Base-by-base conservation (phyloP, 208 protist species). In the Tritrichomonas musculus region DNA sequence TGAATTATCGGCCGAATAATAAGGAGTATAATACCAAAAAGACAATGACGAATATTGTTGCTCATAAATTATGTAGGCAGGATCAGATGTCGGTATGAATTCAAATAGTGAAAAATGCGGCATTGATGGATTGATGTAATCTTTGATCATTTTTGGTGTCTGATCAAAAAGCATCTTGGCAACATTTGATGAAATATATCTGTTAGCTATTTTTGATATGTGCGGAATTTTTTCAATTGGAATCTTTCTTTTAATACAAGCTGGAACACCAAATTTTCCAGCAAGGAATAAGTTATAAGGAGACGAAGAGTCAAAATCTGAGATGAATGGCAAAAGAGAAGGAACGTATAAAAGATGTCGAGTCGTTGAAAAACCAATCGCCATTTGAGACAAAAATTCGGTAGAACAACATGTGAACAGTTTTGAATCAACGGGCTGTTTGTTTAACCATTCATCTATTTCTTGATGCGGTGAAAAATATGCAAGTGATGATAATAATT, bases 391-490 rank as follows among this genome's bases (percentile, higher is more conserved):
- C 3, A 82, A 50, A n/a, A n/a, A n/a, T 39, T 17, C 17, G 9
- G 53, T 47, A 41, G 53, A 57, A 4, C 14, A 8, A 0, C 53
- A 14, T n/a, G 5, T 3, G n/a, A 60, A 88, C 0, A 88, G 33
- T 20, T 25, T 44, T 0, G 77, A 88, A 36, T 88, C 47, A 39
- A 17, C 22, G 0, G 77, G 47, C 17, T 57, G 47, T 39, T 53
- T 57, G n/a, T 88, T 88, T 4, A 88, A 57, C 77, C 77, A 88
- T 17, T 44, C 57, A 57, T 88, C 77, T 17, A 88, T 88, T n/a
- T 17, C 47, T 88, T 57, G 41, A 88, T 88, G 27, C 33, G 77
- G 77, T 33, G 13, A 27, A 36, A 88, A 88, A 53, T 57, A 33
- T 9, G 77, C 33, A 27, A 82, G 30, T 50, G 41, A 17, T 53